Evolutionary conservation across 495 filamentous ascomycete species (phyloP).

Genomic region (Aspergillus wentii): DNA sequence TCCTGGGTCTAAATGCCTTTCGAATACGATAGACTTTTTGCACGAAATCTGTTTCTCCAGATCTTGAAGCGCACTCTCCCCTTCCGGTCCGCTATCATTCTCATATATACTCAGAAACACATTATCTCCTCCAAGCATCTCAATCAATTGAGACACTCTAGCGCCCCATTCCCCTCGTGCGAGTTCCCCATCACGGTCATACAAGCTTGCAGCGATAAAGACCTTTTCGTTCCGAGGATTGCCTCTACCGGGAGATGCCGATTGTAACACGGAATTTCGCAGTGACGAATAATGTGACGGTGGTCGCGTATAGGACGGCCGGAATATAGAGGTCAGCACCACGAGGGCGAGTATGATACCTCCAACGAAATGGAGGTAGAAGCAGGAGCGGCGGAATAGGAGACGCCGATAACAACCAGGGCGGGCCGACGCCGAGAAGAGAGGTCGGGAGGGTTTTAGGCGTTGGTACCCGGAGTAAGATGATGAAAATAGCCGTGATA

Average conservation of each 20-base stretch:
- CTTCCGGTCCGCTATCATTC: constrained; percentile 57
- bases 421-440: constrained; percentile 19
- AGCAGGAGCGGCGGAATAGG: constrained; percentile 60
- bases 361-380: constrained; percentile 57
- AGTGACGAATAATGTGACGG: constrained; percentile 47
- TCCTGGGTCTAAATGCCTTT: constrained; percentile 47
- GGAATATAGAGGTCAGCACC: constrained; percentile 46
- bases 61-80: constrained; percentile 35
- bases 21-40: constrained; percentile 48
- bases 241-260: constrained; percentile 46
- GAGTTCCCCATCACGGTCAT: constrained; percentile 56
- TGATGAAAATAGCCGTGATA: constrained; percentile 24
- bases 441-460: constrained; percentile 24
- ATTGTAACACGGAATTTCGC: constrained; percentile 26
- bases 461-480: constrained; percentile 29
- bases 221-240: constrained; percentile 63
- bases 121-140: constrained; percentile 51
- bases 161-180: constrained; percentile 63
- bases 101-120: constrained; percentile 59
- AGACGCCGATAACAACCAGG: constrained; percentile 28
- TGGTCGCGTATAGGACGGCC: constrained; percentile 55
- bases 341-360: constrained; percentile 60
- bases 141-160: constrained; percentile 56
- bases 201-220: constrained; percentile 72
- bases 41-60: constrained; percentile 42